Base-by-base conservation (phyloP, 225 moss, liverwort and hornwort species). In the Antitrichia curtipendula region DNA sequence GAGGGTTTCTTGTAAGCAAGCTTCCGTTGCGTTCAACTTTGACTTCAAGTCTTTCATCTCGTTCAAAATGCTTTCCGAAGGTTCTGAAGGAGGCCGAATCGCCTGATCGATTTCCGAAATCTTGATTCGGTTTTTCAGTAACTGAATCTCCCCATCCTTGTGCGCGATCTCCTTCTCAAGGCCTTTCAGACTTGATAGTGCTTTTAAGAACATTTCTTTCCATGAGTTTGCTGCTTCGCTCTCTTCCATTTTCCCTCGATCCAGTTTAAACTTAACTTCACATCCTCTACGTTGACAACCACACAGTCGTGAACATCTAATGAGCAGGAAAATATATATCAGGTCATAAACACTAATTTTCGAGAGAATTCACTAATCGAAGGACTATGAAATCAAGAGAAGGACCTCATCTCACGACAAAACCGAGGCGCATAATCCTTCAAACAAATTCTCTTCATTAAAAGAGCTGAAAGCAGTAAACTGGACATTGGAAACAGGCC, bases 161-260 rank as follows among this genome's bases (percentile, higher is more conserved):
- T 61, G 77, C 32, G 81, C 53, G 49, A 93, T 90, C 86, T 93
- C 93, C 81, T 89, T 92, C 89, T 92, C 93, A n/a, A 90, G 92
- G 73, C 84, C 82, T 88, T 92, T 85, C 74, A 93, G 86, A 86
- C 84, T 92, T 72, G 90, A 88, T 61, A 93, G 71, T 34, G 93
- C 93, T 77, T 90, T 92, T 36, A 84, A 83, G 79, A 91, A 92
- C 90, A 93, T 92, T 78, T 92, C 89, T 89, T 93, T 93, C 93
- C 93, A 93, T 62, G 93, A 86, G n/a, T 60, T 88, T 75, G 87
- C 73, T 60, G 78, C 84, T 81, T 92, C 89, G 56, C 60, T 86
- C 62, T 87, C 91, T 50, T 75, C 89, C 91, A 89, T 89, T 71
- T 73, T 89, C 49, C 69, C 90, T 87, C 80, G 68, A 54, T 84